Evolutionary conservation across 2,329 filamentous ascomycete genomes (phyloP).

Genomic region (Fusarium fracticaudum): DNA sequence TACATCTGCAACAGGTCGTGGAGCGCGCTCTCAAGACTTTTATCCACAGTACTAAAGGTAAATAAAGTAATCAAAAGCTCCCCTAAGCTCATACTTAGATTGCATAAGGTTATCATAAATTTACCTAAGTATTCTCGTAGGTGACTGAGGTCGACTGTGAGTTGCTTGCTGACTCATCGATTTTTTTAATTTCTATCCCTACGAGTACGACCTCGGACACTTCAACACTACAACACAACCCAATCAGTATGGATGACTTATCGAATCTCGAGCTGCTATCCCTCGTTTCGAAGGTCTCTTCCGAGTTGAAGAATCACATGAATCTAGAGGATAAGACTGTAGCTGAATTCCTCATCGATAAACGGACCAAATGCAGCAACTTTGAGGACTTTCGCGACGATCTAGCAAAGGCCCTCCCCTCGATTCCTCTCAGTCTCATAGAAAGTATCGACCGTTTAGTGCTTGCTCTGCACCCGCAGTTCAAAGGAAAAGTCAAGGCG

Average conservation of each 20-base stretch:
- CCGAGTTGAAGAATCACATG: slow-evolving; percentile 92
- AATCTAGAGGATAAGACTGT: slow-evolving; percentile 93
- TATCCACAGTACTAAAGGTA: background rate
- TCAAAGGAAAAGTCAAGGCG: slow-evolving; percentile 64
- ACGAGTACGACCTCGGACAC: no score
- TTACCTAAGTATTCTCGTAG: background rate
- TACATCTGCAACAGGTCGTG: no score
- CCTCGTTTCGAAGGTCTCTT: slow-evolving; percentile 92
- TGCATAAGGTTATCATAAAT: background rate
- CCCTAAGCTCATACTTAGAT: background rate
- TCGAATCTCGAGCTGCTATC: slow-evolving; percentile 91
- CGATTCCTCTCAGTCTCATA: slow-evolving; percentile 84
- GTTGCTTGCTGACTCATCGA: background rate
- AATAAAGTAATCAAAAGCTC: background rate
- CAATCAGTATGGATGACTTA: slow-evolving; percentile 77
- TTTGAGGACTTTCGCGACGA: slow-evolving; percentile 79
- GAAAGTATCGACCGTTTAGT: slow-evolving; percentile 93
- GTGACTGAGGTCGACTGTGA: background rate
- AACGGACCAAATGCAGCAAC: slow-evolving; percentile 79
- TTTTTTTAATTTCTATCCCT: background rate
- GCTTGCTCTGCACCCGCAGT: slow-evolving; percentile 88
- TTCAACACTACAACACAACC: no score
- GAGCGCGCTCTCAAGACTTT: background rate
- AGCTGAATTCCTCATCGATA: slow-evolving; percentile 94
- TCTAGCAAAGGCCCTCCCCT: slow-evolving; percentile 70